Evolutionary conservation across 73 alveolate genomes (phyloP), one percentile per base, ranked within the genome.

Genomic region (Paramecium bursaria): DNA sequence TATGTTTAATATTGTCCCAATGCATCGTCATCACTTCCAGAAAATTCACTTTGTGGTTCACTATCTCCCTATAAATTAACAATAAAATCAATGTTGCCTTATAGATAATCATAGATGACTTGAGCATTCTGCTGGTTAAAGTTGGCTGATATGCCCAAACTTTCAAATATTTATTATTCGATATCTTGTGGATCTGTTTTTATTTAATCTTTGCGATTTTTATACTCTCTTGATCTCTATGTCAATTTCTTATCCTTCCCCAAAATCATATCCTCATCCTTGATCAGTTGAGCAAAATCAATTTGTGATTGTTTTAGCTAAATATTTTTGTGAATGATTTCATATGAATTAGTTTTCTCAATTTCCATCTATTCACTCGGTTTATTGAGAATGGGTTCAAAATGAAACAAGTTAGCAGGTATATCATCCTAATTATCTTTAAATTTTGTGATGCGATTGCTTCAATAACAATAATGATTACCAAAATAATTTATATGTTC

Each of bases 1-100:
- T 22, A n/a, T 55, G 10, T 55, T 27, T 9, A 29, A 27, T 55
- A 55, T 55, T 55, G 7, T 9, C 75, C 75, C 17, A 55, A 47
- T 29, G 48, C 75, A 55, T 55, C 75, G 14, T 55, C 75, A 22
- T 55, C 75, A 55, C 75, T 55, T n/a, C n/a, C n/a, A 26, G 75
- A 55, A 27, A 47, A 29, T 11, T 55, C 75, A 6, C 15, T 25
- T 1, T 29, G 3, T 35, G 31, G 57, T 4, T 61, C 80, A 33
- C 25, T 19, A 15, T 52, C 31, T 5, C 50, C 4, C 19, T 29
- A 46, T 46, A 31, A 21, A 33, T 31, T 54, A 4, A 31, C 42
- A 0, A 46, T 33, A 35, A 31, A 21, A 19, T 31, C 55, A 17
- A 33, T 54, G 42, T 61, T 46, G 14, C 80, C 80, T 31, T 61